Conservation (phyloP, 2,329 filamentous ascomycete species). For the Erysiphe neolycopersici region DNA sequence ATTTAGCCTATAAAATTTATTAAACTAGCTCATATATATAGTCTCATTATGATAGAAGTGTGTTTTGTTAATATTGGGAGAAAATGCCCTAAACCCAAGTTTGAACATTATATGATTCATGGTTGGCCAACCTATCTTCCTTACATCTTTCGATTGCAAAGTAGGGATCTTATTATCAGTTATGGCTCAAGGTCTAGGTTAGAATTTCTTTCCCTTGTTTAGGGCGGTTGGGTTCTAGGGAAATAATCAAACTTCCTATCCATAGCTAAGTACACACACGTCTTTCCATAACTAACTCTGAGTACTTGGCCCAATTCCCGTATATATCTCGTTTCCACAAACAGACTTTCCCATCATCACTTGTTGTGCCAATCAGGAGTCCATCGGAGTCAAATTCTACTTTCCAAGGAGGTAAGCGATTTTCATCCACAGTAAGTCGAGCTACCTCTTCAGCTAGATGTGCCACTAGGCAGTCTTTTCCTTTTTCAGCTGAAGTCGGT, state of each 20-base stretch:
- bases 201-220: too few species aligned
- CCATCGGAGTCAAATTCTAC: constrained; percentile 45
- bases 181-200: too few species aligned
- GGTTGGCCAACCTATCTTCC: too few species aligned
- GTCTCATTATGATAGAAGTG: too few species aligned
- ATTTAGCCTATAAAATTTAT: too few species aligned
- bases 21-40: too few species aligned
- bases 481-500: constrained; percentile 22
- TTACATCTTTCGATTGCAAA: too few species aligned
- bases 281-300: constrained; percentile 11
- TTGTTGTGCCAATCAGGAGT: constrained; percentile 47
- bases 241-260: neutral
- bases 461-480: constrained; percentile 16
- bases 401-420: constrained; percentile 44
- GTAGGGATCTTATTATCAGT: too few species aligned
- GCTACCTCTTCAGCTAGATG: constrained; percentile 38
- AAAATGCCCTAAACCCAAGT: too few species aligned
- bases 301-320: constrained; percentile 11
- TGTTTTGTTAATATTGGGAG: too few species aligned
- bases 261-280: neutral
- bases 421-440: constrained; percentile 31
- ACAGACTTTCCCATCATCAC: constrained; percentile 43
- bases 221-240: too few species aligned
- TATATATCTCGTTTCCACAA: constrained; percentile 26
- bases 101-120: too few species aligned